Evolutionary conservation across 345 rosid genomes (phyloP).

Genomic region (Camelina hispida): DNA sequence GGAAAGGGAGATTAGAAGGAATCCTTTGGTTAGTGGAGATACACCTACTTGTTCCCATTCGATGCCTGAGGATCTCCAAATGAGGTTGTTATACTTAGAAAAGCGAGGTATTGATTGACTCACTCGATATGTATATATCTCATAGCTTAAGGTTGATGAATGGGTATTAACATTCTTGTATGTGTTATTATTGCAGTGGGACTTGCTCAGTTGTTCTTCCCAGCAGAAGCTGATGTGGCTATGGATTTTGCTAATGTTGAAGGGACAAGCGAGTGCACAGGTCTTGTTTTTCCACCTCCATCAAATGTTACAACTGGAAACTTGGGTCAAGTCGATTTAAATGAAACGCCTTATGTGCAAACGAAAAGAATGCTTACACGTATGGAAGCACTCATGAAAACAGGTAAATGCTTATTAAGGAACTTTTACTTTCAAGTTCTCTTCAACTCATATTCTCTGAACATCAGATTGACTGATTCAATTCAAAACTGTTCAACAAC

Average conservation of each 20-base stretch:
- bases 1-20: conserved; percentile 84
- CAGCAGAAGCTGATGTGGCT: conserved; percentile 90
- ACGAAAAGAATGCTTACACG: conserved; percentile 70
- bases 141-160: conserved; percentile 2
- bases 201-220: conserved; percentile 83
- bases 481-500: conserved; percentile 17
- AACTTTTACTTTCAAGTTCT: neutral
- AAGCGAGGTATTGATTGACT: conserved; percentile 69
- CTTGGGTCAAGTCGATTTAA: conserved; percentile 81
- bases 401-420: conserved; percentile 55
- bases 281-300: conserved; percentile 54
- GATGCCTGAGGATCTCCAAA: conserved; percentile 77
- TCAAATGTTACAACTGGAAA: conserved; percentile 65
- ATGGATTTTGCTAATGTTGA: conserved; percentile 86
- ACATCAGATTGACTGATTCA: conserved; percentile 10
- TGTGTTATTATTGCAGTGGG: conserved; percentile 62
- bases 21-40: conserved; percentile 62
- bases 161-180: conserved; percentile 1
- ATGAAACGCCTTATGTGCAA: conserved; percentile 80
- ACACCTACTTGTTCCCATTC: conserved; percentile 56
- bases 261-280: conserved; percentile 70
- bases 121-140: neutral
- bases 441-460: conserved; percentile 4
- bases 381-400: conserved; percentile 89
- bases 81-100: conserved; percentile 88